Evolutionary conservation across 177 flowering plant genomes (phyloP), one percentile per base, ranked within the genome.

Genomic region (Tripterygium wilfordii): DNA sequence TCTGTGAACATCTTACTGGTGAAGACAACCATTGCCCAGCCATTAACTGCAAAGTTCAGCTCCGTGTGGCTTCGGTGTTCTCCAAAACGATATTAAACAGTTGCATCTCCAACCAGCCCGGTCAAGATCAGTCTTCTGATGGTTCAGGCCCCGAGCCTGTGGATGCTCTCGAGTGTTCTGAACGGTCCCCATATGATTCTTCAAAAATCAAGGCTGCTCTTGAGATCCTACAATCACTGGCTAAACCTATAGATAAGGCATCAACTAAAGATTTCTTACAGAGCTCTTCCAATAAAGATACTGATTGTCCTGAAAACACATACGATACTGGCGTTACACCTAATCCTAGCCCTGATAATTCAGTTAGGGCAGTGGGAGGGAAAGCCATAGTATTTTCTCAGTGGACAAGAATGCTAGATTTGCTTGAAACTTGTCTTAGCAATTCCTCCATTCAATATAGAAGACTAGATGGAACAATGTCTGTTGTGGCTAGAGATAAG

Each of bases 351-450:
- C 24, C 46, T 43, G 54, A 49, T 27, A 23, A 36, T 50, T 42
- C 68, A 18, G 30, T 45, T 21, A 51, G 33, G 33, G 55, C 58
- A 38, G 58, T 33, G 48, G 67, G 69, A 36, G 87, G 82, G 73
- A 90, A 90, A 61, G 91, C 95, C 31, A 87, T 90, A 43, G 96
- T 90, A 27, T 90, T 90, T 68, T 90, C 97, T 9, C 97, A 90
- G 74, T 90, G 97, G 97, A 87, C 96, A 22, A 62, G 82, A 58
- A 90, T 90, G 97, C 61, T 90, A 51, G 91, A 90, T 75, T 71
- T 90, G 66, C 80, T 90, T 58, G 97, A 90, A 68, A 65, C 61
- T 38, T 62, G 74, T 56, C 72, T 90, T 31, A 82, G 78, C 56
- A 64, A 28, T 46, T 77, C 91, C 36, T 69, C 79, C 24, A 90